These are phyloP conservation scores for Imleria badia DNA, from an alignment of 768 basidiomycete species.

Conservation along the genomic window DNA sequence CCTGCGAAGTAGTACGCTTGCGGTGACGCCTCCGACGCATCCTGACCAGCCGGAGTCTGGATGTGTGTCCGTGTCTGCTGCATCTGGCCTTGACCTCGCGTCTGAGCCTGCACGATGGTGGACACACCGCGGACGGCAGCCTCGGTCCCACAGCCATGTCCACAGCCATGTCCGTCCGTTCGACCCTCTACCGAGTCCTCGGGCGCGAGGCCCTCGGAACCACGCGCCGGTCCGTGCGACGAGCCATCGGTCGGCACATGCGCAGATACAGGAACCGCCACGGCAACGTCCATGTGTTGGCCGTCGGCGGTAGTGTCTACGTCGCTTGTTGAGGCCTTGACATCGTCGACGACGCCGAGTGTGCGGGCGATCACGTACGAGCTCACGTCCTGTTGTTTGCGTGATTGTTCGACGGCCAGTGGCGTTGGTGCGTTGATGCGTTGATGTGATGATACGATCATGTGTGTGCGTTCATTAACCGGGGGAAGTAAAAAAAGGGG, in stretches of 20 bases:
- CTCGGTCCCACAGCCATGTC: background rate
- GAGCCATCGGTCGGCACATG: background rate
- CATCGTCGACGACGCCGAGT: constrained; percentile 72
- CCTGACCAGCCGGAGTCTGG: background rate
- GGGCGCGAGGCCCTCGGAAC: constrained; percentile 13
- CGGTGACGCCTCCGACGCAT: constrained; percentile 21
- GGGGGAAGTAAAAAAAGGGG: background rate
- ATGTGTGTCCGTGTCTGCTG: background rate
- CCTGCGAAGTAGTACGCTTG: constrained; percentile 55
- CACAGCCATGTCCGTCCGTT: background rate
- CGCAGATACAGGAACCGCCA: background rate
- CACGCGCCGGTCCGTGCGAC: background rate
- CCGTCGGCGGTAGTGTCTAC: background rate
- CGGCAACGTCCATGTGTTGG: background rate
- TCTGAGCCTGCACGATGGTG: background rate
- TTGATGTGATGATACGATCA: background rate
- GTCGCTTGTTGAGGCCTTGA: constrained; percentile 72
- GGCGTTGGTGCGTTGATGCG: background rate
- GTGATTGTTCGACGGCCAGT: constrained; percentile 1
- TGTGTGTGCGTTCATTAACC: background rate
- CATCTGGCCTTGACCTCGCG: background rate
- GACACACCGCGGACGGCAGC: background rate
- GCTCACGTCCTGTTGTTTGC: constrained; percentile 58
- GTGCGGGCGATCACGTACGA: constrained; percentile 84
- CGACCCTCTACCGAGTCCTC: constrained; percentile 8